Evolutionary conservation across 441 rosid species (phyloP).

Genomic region (Cnidoscolus chayamansa): DNA sequence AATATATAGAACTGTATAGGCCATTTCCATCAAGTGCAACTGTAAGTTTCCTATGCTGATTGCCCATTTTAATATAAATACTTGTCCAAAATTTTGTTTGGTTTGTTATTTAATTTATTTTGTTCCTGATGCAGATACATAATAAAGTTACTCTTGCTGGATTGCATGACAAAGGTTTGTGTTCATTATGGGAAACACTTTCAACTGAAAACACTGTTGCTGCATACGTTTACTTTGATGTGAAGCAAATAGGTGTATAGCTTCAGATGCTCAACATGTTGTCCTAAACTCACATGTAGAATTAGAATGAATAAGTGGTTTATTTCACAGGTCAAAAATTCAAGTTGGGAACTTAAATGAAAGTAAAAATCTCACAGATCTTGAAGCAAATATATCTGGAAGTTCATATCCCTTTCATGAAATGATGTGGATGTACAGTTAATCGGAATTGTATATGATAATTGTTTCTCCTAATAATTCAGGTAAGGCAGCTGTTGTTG

Average conservation of each 20-base stretch:
- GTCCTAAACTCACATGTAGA: background rate
- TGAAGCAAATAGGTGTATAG: background rate
- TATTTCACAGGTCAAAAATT: background rate
- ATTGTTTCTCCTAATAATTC: slow-evolving; percentile 23
- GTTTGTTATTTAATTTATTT: background rate
- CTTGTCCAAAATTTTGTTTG: background rate
- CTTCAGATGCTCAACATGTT: slow-evolving; percentile 4
- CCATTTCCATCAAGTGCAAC: slow-evolving; percentile 70
- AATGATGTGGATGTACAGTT: background rate
- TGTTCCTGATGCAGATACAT: slow-evolving; percentile 52
- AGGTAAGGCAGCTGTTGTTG: slow-evolving; percentile 92
- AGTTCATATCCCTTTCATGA: background rate
- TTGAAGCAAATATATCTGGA: background rate
- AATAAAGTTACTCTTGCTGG: slow-evolving; percentile 72
- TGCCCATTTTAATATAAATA: background rate
- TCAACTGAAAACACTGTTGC: background rate
- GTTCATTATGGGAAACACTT: slow-evolving; percentile 17
- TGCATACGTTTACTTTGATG: background rate
- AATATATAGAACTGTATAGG: slow-evolving; percentile 71
- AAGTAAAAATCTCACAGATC: background rate
- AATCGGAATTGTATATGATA: background rate
- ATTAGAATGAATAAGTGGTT: slow-evolving; percentile 1
- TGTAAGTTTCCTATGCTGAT: slow-evolving; percentile 40
- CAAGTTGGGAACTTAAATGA: background rate
- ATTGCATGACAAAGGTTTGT: slow-evolving; percentile 88